phyloP scores from a whole-genome alignment of 2,329 filamentous ascomycete species.

The Annulohypoxylon truncatum region DNA sequence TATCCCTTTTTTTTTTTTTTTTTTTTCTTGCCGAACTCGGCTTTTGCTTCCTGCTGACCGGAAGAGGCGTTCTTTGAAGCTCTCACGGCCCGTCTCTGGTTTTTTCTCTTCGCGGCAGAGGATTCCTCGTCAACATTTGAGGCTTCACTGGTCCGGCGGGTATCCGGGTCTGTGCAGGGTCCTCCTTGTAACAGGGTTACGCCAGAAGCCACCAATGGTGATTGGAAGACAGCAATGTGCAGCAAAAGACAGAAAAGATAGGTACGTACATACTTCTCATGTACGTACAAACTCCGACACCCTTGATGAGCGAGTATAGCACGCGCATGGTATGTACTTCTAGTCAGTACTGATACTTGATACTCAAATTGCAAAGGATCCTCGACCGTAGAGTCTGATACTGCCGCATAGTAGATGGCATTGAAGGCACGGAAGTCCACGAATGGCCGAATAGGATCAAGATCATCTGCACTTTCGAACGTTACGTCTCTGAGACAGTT shows the following conservation, averaged over 20 bases:
- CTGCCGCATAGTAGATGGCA: slow-evolving; percentile 11
- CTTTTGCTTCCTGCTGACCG: slow-evolving; percentile 31
- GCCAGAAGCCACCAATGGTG: slow-evolving; percentile 28
- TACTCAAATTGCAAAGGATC: not conserved
- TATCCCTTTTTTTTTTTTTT: slow-evolving; percentile 5
- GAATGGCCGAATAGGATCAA: slow-evolving; percentile 29
- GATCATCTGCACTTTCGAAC: slow-evolving; percentile 35
- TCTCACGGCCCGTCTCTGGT: slow-evolving; percentile 34
- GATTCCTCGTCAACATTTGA: slow-evolving; percentile 35
- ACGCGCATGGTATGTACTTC: not conserved
- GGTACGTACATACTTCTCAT: slow-evolving; percentile 4
- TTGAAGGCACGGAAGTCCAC: slow-evolving; percentile 14
- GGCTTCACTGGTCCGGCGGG: slow-evolving; percentile 41
- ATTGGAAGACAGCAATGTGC: slow-evolving; percentile 4
- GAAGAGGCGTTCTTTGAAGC: slow-evolving; percentile 36
- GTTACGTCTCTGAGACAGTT: slow-evolving; percentile 36
- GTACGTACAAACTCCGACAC: not conserved
- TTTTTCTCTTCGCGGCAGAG: slow-evolving; percentile 31
- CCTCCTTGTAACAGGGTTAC: slow-evolving; percentile 30
- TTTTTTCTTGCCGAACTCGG: slow-evolving; percentile 12
- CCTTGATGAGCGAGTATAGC: slow-evolving; percentile 10
- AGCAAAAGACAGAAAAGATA: not conserved
- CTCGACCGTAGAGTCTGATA: slow-evolving; percentile 10
- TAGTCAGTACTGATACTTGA: slow-evolving; percentile 20
- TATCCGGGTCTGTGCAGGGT: slow-evolving; percentile 36